phyloP scores from a whole-genome alignment of 768 basidiomycete genomes.

The Lactarius sp. region DNA sequence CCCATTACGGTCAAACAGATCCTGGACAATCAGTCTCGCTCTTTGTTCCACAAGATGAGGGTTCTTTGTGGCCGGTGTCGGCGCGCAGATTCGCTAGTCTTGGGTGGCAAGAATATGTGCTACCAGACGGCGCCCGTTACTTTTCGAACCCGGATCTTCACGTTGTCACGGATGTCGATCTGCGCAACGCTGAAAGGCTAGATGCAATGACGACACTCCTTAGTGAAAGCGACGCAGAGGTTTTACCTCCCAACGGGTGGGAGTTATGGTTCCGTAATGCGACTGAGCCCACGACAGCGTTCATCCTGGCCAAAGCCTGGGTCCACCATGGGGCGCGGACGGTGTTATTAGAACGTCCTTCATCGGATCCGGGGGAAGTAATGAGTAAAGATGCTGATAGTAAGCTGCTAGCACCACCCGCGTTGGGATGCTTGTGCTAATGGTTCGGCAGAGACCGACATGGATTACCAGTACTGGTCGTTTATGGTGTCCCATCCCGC shows the following conservation, averaged over 20 bases:
- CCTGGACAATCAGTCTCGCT: slow-evolving; percentile 17
- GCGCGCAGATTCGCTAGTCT: slow-evolving; percentile 38
- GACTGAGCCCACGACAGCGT: slow-evolving; percentile 32
- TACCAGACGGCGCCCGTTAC: slow-evolving; percentile 71
- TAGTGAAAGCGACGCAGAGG: slow-evolving; percentile 31
- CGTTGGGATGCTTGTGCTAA: not conserved
- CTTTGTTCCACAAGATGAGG: slow-evolving; percentile 26
- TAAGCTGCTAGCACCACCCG: slow-evolving; percentile 29
- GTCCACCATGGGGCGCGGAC: slow-evolving; percentile 59
- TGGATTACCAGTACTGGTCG: slow-evolving; percentile 77
- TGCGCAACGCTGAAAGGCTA: slow-evolving; percentile 49
- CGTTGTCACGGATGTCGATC: slow-evolving; percentile 66
- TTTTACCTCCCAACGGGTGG: slow-evolving; percentile 40
- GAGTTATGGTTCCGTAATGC: slow-evolving; percentile 61
- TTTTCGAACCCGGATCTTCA: slow-evolving; percentile 59
- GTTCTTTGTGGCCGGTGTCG: slow-evolving; percentile 25
- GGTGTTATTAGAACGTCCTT: slow-evolving; percentile 45
- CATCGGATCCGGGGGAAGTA: slow-evolving; percentile 28
- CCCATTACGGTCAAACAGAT: slow-evolving; percentile 25
- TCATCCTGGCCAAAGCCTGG: slow-evolving; percentile 47
- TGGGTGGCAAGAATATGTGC: slow-evolving; percentile 71
- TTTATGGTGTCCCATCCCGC: slow-evolving; percentile 78
- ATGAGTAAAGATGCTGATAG: slow-evolving; percentile 38
- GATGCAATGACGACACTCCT: slow-evolving; percentile 48
- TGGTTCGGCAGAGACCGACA: slow-evolving; percentile 52